These are phyloP conservation scores for Cladophialophora psammophila DNA, from an alignment of 2,329 filamentous ascomycete species.

Conservation along the genomic window DNA sequence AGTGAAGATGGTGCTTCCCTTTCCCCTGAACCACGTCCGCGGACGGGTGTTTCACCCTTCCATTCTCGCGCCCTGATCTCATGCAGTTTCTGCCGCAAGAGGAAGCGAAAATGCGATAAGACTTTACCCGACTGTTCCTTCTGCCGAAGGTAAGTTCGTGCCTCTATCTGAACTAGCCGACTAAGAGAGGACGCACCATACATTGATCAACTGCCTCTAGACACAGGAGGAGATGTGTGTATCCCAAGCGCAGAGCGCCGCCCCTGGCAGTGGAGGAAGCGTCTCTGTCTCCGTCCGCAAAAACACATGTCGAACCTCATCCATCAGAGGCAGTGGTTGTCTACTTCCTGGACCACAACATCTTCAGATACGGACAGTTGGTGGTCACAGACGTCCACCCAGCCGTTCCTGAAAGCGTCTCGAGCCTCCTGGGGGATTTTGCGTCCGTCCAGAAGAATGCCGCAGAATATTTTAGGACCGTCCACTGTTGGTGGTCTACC, in stretches of 20 bases:
- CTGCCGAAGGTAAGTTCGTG: slow-evolving; percentile 13
- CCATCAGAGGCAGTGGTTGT: not conserved
- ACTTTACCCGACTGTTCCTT: slow-evolving; percentile 9
- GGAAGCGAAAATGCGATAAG: not conserved
- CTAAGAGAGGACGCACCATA: not conserved
- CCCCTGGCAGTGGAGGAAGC: not conserved
- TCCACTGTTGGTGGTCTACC: slow-evolving; percentile 41
- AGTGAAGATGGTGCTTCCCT: not conserved
- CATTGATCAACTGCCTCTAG: slow-evolving; percentile 4
- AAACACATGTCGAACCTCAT: not conserved
- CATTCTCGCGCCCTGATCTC: not conserved
- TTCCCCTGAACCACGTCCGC: not conserved
- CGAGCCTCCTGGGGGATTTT: not conserved
- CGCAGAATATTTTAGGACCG: slow-evolving; percentile 33
- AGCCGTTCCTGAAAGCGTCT: not conserved
- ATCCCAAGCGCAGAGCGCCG: not conserved
- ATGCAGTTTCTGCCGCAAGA: slow-evolving; percentile 12
- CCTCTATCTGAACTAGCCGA: not conserved
- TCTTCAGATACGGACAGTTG: slow-evolving; percentile 10
- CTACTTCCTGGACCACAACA: slow-evolving; percentile 10
- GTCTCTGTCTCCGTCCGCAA: not conserved
- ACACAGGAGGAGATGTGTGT: slow-evolving; percentile 9
- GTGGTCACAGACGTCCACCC: not conserved
- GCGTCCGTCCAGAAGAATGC: not conserved
- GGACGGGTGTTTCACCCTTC: not conserved